phyloP scores from a whole-genome alignment of 2,329 filamentous ascomycete species.

The Hypoxylon sp. region DNA sequence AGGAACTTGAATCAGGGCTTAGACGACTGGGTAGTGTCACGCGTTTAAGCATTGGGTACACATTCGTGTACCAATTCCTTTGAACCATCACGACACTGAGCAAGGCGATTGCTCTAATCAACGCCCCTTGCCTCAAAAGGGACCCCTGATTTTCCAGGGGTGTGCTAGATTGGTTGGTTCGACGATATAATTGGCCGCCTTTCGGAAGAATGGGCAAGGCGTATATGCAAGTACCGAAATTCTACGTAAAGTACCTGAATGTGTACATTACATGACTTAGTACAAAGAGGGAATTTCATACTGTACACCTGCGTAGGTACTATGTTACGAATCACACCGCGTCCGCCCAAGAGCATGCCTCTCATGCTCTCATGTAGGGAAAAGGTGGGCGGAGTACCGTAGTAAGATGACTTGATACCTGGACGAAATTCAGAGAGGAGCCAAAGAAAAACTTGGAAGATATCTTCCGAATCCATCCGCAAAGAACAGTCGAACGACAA shows the following conservation, averaged over 20 bases:
- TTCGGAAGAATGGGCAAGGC: conserved; percentile 48
- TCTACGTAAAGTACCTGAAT: conserved; percentile 40
- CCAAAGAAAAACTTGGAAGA: conserved; percentile 37
- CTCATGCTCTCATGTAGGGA: conserved; percentile 10
- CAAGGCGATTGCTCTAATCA: conserved; percentile 41
- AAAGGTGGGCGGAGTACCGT: conserved; percentile 32
- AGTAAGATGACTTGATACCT: conserved; percentile 29
- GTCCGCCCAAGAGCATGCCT: conserved; percentile 15
- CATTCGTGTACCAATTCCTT: conserved; percentile 27
- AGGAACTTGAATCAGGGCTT: conserved; percentile 1
- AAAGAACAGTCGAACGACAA: conserved; percentile 33
- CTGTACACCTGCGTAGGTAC: conserved; percentile 36
- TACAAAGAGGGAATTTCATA: conserved; percentile 19
- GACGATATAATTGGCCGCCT: conserved; percentile 50
- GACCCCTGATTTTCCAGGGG: conserved; percentile 50
- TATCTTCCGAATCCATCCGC: conserved; percentile 39
- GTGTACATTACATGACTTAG: conserved; percentile 31
- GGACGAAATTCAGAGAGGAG: conserved; percentile 15
- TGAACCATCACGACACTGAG: conserved; percentile 32
- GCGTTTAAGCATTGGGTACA: conserved; percentile 14
- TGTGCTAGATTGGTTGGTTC: conserved; percentile 39
- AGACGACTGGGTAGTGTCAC: conserved; percentile 3
- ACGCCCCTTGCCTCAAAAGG: conserved; percentile 51
- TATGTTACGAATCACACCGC: conserved; percentile 33
- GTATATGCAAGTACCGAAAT: conserved; percentile 50